phyloP scores from a whole-genome alignment of 441 rosid species.

The Heliophila coronopifolia region DNA sequence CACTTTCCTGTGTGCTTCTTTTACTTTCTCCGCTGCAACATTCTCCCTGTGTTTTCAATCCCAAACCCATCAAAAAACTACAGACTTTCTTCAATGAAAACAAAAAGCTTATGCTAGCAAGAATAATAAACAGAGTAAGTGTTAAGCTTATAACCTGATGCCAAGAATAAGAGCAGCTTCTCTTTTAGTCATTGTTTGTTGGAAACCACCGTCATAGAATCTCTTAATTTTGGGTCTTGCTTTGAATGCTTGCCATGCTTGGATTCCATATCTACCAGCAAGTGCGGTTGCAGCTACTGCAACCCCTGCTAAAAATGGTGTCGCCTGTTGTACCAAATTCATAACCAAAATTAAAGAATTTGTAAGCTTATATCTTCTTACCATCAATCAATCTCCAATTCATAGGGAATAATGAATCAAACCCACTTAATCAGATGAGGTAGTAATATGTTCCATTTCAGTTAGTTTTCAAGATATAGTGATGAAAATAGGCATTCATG shows the following conservation, averaged over 20 bases:
- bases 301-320: conserved; percentile 57
- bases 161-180: conserved; percentile 75
- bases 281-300: conserved; percentile 65
- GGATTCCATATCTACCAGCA: conserved; percentile 65
- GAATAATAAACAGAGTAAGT: not conserved
- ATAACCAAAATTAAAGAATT: not conserved
- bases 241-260: conserved; percentile 72
- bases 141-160: conserved; percentile 35
- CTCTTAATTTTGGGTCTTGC: conserved; percentile 46
- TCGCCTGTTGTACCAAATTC: conserved; percentile 37
- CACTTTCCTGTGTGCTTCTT: conserved; percentile 58
- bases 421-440: not conserved
- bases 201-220: conserved; percentile 68
- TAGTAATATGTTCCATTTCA: not conserved
- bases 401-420: not conserved
- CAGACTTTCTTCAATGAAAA: not conserved
- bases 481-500: not conserved
- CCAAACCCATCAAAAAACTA: not conserved
- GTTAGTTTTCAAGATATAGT: not conserved
- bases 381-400: not conserved
- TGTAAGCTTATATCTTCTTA: not conserved
- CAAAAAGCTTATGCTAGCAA: conserved; percentile 5
- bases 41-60: conserved; percentile 39
- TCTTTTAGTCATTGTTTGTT: conserved; percentile 54
- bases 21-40: conserved; percentile 42